Conservation (phyloP, 177 flowering plant genomes). For the Vitis hybrid region DNA sequence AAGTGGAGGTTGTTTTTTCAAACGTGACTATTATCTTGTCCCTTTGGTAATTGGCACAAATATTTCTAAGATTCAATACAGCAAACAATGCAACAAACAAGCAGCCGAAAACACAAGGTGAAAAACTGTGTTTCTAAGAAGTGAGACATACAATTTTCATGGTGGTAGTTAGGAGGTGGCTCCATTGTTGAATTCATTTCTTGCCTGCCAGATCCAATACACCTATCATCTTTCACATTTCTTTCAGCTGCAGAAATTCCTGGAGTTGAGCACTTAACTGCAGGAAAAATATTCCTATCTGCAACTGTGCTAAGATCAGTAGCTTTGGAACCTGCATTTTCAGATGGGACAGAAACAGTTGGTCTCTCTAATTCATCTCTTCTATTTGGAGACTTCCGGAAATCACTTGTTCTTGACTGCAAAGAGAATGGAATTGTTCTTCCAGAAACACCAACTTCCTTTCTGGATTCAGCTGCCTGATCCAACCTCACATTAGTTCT, state of each 20-base stretch:
- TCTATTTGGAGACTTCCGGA: conserved; percentile 45
- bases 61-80: background rate
- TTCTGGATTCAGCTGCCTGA: conserved; percentile 63
- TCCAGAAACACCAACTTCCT: conserved; percentile 46
- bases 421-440: conserved; percentile 54
- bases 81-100: background rate
- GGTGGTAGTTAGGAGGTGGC: conserved; percentile 38
- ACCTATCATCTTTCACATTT: conserved; percentile 45
- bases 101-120: conserved; percentile 1
- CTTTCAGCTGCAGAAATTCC: conserved; percentile 40
- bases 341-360: conserved; percentile 35
- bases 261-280: conserved; percentile 30
- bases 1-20: too few relatives aligned
- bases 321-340: conserved; percentile 30
- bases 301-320: conserved; percentile 35
- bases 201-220: conserved; percentile 36
- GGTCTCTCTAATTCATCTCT: conserved; percentile 59
- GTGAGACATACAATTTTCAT: conserved; percentile 50
- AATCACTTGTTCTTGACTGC: conserved; percentile 56
- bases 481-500: conserved; percentile 63
- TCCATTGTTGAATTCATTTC: conserved; percentile 39
- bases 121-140: background rate
- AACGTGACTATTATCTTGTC: too few relatives aligned
- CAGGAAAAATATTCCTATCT: conserved; percentile 41
- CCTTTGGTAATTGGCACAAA: background rate